These are phyloP conservation scores for Lagenaria siceraria DNA, from an alignment of 306 rosid species.

Conservation along the genomic window DNA sequence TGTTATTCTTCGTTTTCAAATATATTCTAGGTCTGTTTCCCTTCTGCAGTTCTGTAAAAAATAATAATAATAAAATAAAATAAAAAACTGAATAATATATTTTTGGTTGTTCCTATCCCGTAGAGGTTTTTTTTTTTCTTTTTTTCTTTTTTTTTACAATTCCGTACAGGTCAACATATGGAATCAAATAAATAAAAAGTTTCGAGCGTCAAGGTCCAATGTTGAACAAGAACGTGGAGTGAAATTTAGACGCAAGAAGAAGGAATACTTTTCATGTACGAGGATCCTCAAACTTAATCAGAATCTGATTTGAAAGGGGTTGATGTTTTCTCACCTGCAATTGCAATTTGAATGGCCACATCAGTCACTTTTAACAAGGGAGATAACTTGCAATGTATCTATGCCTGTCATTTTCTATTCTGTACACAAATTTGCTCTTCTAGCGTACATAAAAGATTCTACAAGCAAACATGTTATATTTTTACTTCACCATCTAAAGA, in stretches of 20 bases:
- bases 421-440: not conserved
- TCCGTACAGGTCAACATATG: not conserved
- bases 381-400: not conserved
- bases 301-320: slow-evolving; percentile 44
- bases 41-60: not conserved
- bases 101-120: no score
- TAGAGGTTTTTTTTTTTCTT: no score
- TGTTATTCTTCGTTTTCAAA: not conserved
- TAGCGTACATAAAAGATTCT: not conserved
- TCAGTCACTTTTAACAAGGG: not conserved
- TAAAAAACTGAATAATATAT: no score
- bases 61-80: no score
- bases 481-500: not conserved
- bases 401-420: not conserved
- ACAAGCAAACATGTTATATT: not conserved
- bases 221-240: not conserved
- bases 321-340: slow-evolving; percentile 77
- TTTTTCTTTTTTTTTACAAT: no score
- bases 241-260: not conserved
- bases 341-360: not conserved
- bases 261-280: slow-evolving; percentile 6
- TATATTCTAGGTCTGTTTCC: not conserved
- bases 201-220: not conserved
- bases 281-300: slow-evolving; percentile 53
- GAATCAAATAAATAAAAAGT: not conserved